Evolutionary conservation across 768 basidiomycete species (phyloP).

Genomic region (Macrolepiota fuliginosa): DNA sequence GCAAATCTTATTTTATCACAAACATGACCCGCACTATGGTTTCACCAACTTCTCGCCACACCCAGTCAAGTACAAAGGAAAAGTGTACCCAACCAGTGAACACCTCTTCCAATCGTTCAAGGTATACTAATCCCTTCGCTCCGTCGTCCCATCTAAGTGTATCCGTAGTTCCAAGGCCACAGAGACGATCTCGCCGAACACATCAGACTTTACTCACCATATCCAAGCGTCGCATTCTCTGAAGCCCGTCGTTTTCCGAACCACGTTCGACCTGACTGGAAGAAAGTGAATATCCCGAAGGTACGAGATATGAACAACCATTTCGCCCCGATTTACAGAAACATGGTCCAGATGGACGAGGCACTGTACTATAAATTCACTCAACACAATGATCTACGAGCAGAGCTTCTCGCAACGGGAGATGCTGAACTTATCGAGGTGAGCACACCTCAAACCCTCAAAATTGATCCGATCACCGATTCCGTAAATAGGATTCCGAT

Average conservation of each 20-base stretch:
- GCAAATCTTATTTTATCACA: slow-evolving; percentile 60
- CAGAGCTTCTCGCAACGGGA: slow-evolving; percentile 61
- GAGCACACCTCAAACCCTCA: slow-evolving; percentile 11
- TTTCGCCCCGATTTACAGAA: not conserved
- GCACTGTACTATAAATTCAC: slow-evolving; percentile 67
- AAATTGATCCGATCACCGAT: not conserved
- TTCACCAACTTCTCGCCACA: slow-evolving; percentile 77
- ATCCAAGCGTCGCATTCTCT: slow-evolving; percentile 62
- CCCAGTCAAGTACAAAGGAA: slow-evolving; percentile 57
- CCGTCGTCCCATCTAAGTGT: not conserved
- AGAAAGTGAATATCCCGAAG: slow-evolving; percentile 62
- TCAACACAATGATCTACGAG: slow-evolving; percentile 60
- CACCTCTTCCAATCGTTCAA: slow-evolving; percentile 79
- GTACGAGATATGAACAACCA: slow-evolving; percentile 26
- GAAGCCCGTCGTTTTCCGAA: slow-evolving; percentile 66
- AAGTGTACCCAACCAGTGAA: slow-evolving; percentile 71
- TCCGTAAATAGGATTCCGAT: slow-evolving; percentile 53
- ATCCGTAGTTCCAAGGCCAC: slow-evolving; percentile 52
- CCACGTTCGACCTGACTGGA: slow-evolving; percentile 66
- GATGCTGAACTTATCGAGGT: slow-evolving; percentile 72
- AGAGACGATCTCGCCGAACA: slow-evolving; percentile 66
- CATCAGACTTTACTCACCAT: slow-evolving; percentile 60
- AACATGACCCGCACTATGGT: slow-evolving; percentile 60
- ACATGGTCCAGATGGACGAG: slow-evolving; percentile 57
- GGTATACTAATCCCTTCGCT: slow-evolving; percentile 27